These are phyloP conservation scores for Saprolegnia parasitica DNA, from an alignment of 352 stramenopile genomes.

Conservation along the genomic window DNA sequence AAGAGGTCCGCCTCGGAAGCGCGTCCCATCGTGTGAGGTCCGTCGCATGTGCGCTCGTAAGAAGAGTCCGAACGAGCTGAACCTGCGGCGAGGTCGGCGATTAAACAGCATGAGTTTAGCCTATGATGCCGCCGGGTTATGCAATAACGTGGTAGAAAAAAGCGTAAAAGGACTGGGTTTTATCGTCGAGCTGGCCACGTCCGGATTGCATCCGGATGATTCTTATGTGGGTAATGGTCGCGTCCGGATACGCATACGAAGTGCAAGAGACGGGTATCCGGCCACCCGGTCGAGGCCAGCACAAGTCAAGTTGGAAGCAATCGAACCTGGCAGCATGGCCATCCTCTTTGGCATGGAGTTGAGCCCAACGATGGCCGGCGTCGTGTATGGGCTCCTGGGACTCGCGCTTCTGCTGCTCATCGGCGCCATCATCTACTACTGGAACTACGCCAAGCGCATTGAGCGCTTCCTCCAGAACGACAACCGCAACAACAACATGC, in stretches of 20 bases:
- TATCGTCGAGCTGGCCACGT: not conserved
- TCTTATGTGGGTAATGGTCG: not conserved
- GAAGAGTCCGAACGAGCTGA: not conserved
- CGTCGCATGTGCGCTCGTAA: no score
- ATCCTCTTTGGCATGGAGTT: conserved; percentile 76
- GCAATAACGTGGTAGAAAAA: not conserved
- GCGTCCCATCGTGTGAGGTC: no score
- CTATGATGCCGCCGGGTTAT: not conserved
- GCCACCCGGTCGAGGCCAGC: not conserved
- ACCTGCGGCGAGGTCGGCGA: not conserved
- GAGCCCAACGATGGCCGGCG: conserved; percentile 51
- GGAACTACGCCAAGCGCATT: conserved; percentile 83
- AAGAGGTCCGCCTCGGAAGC: no score
- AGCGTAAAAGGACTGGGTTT: not conserved
- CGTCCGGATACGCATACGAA: not conserved
- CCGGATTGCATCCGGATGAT: not conserved
- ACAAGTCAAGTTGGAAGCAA: not conserved
- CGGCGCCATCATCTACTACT: conserved; percentile 82
- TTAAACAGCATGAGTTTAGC: not conserved
- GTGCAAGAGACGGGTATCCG: not conserved
- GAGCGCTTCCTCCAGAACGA: conserved; percentile 76
- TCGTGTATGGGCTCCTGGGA: conserved; percentile 76
- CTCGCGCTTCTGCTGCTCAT: conserved; percentile 64
- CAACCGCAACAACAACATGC: conserved; percentile 88
- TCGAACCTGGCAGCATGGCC: conserved; percentile 42